Evolutionary conservation across 139 green algal genomes (phyloP).

Genomic region (Chlamydomonas schloesseri): DNA sequence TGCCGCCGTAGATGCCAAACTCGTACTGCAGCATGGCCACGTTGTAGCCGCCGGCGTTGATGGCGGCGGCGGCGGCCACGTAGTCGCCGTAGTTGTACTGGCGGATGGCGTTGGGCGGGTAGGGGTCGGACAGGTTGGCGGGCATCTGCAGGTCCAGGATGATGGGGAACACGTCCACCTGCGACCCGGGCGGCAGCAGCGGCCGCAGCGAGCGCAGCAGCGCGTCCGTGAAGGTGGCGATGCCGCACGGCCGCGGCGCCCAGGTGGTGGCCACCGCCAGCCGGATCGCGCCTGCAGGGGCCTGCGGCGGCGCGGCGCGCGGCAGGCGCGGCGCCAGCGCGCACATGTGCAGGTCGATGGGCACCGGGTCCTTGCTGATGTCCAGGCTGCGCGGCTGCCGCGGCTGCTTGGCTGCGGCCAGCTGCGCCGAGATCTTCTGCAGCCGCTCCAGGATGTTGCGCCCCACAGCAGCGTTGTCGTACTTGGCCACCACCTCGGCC

Average conservation of each 20-base stretch:
- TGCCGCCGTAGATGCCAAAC: constrained; percentile 16
- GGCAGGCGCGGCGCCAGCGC: too few relatives aligned
- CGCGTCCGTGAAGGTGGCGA: background rate
- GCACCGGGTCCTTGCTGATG: too few relatives aligned
- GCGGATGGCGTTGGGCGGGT: background rate
- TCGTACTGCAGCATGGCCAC: constrained; percentile 14
- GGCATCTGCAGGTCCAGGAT: background rate
- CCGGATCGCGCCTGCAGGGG: background rate
- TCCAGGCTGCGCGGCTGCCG: too few relatives aligned
- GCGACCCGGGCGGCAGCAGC: background rate
- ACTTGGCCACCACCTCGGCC: background rate
- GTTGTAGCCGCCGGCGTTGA: background rate
- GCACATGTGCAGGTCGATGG: too few relatives aligned
- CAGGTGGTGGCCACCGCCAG: background rate
- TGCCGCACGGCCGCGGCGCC: background rate
- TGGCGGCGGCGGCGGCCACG: background rate
- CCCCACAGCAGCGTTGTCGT: background rate
- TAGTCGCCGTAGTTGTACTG: constrained; percentile 19
- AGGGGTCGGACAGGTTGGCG: background rate
- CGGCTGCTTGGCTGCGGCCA: background rate
- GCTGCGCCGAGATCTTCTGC: background rate
- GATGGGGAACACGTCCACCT: background rate
- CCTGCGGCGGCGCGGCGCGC: background rate
- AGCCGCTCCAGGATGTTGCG: background rate
- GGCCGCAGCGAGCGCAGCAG: background rate